phyloP scores from a whole-genome alignment of 768 basidiomycete genomes.

The Tephrocybe sp. region DNA sequence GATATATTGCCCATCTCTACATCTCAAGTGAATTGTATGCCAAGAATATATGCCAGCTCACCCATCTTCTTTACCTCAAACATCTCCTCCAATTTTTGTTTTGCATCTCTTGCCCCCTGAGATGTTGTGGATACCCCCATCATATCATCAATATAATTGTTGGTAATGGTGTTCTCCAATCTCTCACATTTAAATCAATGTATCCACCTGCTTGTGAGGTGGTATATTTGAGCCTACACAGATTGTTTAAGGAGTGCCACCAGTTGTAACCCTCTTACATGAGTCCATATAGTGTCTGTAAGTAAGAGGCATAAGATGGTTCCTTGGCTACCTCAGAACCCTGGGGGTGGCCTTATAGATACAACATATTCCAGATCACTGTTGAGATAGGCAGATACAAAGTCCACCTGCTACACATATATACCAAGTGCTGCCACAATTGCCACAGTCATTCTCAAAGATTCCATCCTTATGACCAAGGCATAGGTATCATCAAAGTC shows the following conservation, averaged over 20 bases:
- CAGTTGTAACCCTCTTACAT: constrained; percentile 23
- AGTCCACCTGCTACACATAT: too few species aligned
- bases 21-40: background rate
- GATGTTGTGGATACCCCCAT: constrained; percentile 10
- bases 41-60: background rate
- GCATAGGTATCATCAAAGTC: constrained; percentile 27
- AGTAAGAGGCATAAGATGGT: constrained; percentile 18
- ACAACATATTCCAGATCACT: constrained; percentile 20
- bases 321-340: constrained; percentile 16
- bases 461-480: constrained; percentile 17
- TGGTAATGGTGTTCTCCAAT: constrained; percentile 14
- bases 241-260: constrained; percentile 11
- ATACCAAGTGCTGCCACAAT: too few species aligned
- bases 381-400: constrained; percentile 34
- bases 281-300: constrained; percentile 23
- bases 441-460: constrained; percentile 23
- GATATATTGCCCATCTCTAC: background rate
- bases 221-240: constrained; percentile 14
- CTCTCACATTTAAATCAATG: constrained; percentile 6
- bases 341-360: constrained; percentile 17
- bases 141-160: constrained; percentile 19
- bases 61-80: background rate
- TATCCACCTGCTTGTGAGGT: constrained; percentile 20
- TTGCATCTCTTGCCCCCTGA: background rate
- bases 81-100: background rate